phyloP scores from a whole-genome alignment of 1,139 yeast species.

The Kazachstania sp. region DNA sequence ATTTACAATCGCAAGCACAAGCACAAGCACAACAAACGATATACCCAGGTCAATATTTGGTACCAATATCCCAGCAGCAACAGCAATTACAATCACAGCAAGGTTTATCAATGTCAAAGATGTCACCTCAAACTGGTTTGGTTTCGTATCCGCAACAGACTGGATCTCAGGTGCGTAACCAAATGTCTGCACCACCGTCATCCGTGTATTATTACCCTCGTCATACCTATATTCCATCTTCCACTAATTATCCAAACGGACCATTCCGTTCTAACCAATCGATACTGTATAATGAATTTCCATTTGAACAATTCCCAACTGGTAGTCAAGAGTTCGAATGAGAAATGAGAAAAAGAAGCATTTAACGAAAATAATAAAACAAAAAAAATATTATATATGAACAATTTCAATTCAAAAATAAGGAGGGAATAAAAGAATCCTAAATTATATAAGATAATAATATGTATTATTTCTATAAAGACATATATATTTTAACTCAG shows the following conservation, averaged over 20 bases:
- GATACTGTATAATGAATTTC: background rate
- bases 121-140: slow-evolving; percentile 3
- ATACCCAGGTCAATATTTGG: background rate
- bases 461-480: no score
- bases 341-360: background rate
- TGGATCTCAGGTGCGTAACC: background rate
- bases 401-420: background rate
- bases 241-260: background rate
- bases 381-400: background rate
- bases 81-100: slow-evolving; percentile 9
- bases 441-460: no score
- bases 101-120: background rate
- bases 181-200: background rate
- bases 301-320: slow-evolving; percentile 1
- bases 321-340: background rate
- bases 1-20: background rate
- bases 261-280: background rate
- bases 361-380: background rate
- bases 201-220: slow-evolving; percentile 4
- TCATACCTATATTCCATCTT: slow-evolving; percentile 2
- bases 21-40: background rate
- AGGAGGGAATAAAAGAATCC: background rate
- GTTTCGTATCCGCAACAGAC: background rate
- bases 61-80: slow-evolving; percentile 1
- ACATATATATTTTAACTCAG: no score